Evolutionary conservation across 768 basidiomycete species (phyloP).

Genomic region (Nidularia sp.): DNA sequence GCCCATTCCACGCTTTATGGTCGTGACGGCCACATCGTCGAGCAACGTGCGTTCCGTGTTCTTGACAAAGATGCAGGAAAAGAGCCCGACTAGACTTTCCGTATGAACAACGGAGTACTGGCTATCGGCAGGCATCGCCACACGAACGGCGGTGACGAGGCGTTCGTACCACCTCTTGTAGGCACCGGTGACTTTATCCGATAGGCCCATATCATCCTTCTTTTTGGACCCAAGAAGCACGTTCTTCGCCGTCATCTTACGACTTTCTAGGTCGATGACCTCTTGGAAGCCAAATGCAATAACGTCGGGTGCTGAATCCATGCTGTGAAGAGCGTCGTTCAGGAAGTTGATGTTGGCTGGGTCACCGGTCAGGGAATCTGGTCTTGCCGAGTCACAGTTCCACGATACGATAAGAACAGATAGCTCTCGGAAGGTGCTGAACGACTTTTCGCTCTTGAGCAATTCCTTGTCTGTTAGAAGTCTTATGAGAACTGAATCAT

Average conservation of each 20-base stretch:
- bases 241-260: constrained; percentile 90
- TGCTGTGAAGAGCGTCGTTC: constrained; percentile 67
- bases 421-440: constrained; percentile 75
- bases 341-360: constrained; percentile 77
- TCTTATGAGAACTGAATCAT: not conserved
- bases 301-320: constrained; percentile 74
- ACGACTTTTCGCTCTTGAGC: constrained; percentile 67
- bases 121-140: constrained; percentile 68
- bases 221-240: constrained; percentile 79
- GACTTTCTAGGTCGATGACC: constrained; percentile 90
- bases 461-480: constrained; percentile 63
- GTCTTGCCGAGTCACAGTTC: constrained; percentile 90
- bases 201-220: constrained; percentile 51
- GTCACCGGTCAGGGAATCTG: constrained; percentile 65
- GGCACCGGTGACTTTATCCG: constrained; percentile 80
- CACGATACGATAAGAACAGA: constrained; percentile 81
- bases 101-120: constrained; percentile 79
- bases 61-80: constrained; percentile 75
- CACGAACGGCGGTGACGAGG: constrained; percentile 65
- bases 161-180: constrained; percentile 91
- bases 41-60: constrained; percentile 54
- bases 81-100: constrained; percentile 88
- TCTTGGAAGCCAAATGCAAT: constrained; percentile 96
- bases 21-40: constrained; percentile 69
- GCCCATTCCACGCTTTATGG: constrained; percentile 89